phyloP scores from a whole-genome alignment of 2,329 filamentous ascomycete species.

The Clathrospora elynae region DNA sequence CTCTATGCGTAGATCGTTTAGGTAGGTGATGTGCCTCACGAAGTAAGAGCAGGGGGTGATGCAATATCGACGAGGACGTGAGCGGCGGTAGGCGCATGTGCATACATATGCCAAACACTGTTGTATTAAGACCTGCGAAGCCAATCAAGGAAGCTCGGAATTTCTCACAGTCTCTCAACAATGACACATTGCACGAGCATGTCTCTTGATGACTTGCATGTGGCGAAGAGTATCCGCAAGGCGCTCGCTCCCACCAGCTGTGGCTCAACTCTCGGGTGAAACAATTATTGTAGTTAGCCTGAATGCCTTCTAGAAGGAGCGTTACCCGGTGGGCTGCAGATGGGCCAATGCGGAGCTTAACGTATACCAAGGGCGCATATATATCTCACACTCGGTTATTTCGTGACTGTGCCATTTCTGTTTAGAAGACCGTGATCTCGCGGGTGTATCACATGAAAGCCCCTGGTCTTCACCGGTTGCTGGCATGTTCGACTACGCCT shows the following conservation, averaged over 20 bases:
- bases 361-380: conserved; percentile 40
- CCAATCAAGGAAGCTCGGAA: conserved; percentile 11
- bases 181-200: conserved; percentile 9
- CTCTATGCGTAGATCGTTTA: conserved; percentile 34
- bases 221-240: not conserved
- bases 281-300: conserved; percentile 24
- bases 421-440: conserved; percentile 28
- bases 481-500: not conserved
- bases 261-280: conserved; percentile 20
- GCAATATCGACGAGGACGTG: conserved; percentile 13
- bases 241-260: not conserved
- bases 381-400: conserved; percentile 42
- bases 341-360: conserved; percentile 30
- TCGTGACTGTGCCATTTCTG: conserved; percentile 38
- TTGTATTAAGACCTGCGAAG: conserved; percentile 30
- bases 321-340: conserved; percentile 30
- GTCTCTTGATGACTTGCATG: conserved; percentile 3
- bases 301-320: conserved; percentile 35
- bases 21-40: conserved; percentile 21
- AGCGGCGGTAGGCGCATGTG: conserved; percentile 25
- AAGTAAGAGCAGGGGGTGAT: conserved; percentile 18
- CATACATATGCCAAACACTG: conserved; percentile 25
- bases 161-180: conserved; percentile 14
- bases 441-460: conserved; percentile 41
- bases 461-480: not conserved